Conservation (phyloP, 345 rosid species). For the Mercurialis annua region DNA sequence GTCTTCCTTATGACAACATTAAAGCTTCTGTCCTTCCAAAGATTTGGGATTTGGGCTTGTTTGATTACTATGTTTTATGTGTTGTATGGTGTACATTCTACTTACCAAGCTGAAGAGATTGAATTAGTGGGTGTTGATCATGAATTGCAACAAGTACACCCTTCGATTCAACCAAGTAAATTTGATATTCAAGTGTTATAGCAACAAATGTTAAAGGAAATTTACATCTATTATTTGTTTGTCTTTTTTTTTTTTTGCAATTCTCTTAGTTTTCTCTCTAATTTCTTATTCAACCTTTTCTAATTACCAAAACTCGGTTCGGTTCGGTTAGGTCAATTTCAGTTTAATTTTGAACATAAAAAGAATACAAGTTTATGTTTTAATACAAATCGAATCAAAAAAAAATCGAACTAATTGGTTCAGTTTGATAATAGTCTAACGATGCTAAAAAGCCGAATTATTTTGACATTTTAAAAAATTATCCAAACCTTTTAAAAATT, state of each 20-base stretch:
- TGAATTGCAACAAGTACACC: slow-evolving; percentile 30
- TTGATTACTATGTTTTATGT: slow-evolving; percentile 63
- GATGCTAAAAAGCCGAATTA: no score
- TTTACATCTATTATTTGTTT: not conserved
- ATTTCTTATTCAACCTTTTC: not conserved
- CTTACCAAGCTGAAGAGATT: slow-evolving; percentile 74
- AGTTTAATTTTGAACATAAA: no score
- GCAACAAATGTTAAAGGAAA: slow-evolving; percentile 4
- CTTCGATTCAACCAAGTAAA: slow-evolving; percentile 39
- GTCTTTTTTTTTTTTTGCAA: not conserved
- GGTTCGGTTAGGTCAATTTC: no score
- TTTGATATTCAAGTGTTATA: slow-evolving; percentile 41
- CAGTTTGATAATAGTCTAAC: no score
- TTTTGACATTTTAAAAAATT: no score
- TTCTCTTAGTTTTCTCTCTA: not conserved
- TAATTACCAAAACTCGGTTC: no score
- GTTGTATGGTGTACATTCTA: slow-evolving; percentile 83
- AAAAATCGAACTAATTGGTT: no score
- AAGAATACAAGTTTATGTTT: no score
- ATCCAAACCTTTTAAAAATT: no score
- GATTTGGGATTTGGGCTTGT: slow-evolving; percentile 74
- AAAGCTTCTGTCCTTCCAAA: slow-evolving; percentile 49
- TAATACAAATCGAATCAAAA: no score
- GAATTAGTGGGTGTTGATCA: slow-evolving; percentile 29
- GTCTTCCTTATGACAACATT: slow-evolving; percentile 69